phyloP scores from a whole-genome alignment of 2,329 filamentous ascomycete genomes.

The Penicillium sp. region DNA sequence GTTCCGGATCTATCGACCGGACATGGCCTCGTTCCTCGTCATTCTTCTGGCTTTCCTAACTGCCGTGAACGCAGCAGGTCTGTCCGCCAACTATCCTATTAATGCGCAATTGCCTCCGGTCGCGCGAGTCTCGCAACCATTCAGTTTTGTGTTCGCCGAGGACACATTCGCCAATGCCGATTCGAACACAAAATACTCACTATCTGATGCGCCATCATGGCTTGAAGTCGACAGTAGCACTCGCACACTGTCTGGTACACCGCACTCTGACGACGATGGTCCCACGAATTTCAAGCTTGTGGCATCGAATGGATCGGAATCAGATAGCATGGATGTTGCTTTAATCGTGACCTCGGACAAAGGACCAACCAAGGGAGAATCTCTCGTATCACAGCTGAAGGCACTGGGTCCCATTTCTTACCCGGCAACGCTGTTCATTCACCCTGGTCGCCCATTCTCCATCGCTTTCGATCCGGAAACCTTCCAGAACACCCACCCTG shows the following conservation, averaged over 20 bases:
- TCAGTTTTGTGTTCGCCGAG: constrained; percentile 38
- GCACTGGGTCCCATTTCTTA: constrained; percentile 34
- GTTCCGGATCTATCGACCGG: constrained; percentile 16
- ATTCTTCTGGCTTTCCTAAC: constrained; percentile 25
- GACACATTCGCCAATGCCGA: constrained; percentile 65
- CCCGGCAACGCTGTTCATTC: constrained; percentile 37
- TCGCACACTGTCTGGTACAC: constrained; percentile 66
- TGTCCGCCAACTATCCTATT: constrained; percentile 60
- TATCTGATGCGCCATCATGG: constrained; percentile 65
- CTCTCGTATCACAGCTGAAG: constrained; percentile 36
- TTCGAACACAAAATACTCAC: constrained; percentile 58
- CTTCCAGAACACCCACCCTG: constrained; percentile 54
- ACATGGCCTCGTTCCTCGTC: constrained; percentile 27
- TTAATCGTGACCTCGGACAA: constrained; percentile 60
- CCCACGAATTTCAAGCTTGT: constrained; percentile 60
- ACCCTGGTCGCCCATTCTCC: constrained; percentile 50
- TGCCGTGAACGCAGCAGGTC: constrained; percentile 33
- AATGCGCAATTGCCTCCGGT: constrained; percentile 80
- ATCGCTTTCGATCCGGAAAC: constrained; percentile 66
- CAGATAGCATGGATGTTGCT: constrained; percentile 60
- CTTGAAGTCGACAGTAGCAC: constrained; percentile 62
- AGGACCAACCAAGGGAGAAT: constrained; percentile 33
- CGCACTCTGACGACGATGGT: constrained; percentile 53
- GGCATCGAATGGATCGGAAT: constrained; percentile 63
- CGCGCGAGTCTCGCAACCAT: constrained; percentile 59